phyloP scores from a whole-genome alignment of 2,329 filamentous ascomycete species.

The Colletotrichum chrysophilum region DNA sequence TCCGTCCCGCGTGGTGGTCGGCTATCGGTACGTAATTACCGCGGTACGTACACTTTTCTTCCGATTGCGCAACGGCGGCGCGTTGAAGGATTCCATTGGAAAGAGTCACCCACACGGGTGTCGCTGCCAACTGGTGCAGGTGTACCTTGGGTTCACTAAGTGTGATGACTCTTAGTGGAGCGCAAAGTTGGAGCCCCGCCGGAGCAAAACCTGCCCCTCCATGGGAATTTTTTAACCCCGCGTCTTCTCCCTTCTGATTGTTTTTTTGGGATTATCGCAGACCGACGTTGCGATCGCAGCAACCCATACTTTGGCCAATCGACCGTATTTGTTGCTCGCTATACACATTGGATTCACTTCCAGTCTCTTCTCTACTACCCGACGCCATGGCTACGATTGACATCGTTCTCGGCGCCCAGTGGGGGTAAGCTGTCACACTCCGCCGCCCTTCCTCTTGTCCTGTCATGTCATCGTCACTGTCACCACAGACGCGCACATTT shows the following conservation, averaged over 20 bases:
- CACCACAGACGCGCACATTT: not conserved
- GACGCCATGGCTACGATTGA: constrained; percentile 29
- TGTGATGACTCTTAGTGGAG: not conserved
- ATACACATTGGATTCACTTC: not conserved
- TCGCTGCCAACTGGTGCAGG: not conserved
- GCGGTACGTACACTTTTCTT: constrained; percentile 1
- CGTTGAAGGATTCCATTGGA: not conserved
- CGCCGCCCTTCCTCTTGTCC: constrained; percentile 4
- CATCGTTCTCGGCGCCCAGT: constrained; percentile 41
- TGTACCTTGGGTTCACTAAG: not conserved
- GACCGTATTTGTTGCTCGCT: constrained; percentile 9
- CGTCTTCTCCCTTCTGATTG: constrained; percentile 18
- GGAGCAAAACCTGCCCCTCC: constrained; percentile 22
- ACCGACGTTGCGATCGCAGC: constrained; percentile 23
- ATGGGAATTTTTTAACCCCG: constrained; percentile 22
- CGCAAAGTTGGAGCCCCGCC: constrained; percentile 9
- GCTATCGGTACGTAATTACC: constrained; percentile 2
- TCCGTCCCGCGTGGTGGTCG: not conserved
- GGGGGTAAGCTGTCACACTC: constrained; percentile 34
- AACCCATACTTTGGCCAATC: constrained; percentile 19
- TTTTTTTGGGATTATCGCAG: constrained; percentile 22
- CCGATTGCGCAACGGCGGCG: constrained; percentile 8
- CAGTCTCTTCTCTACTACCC: not conserved
- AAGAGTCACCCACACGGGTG: not conserved
- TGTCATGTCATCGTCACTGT: not conserved